Evolutionary conservation across 768 basidiomycete species (phyloP), one percentile per base, ranked within the genome.

Genomic region (Pisolithus orientalis): DNA sequence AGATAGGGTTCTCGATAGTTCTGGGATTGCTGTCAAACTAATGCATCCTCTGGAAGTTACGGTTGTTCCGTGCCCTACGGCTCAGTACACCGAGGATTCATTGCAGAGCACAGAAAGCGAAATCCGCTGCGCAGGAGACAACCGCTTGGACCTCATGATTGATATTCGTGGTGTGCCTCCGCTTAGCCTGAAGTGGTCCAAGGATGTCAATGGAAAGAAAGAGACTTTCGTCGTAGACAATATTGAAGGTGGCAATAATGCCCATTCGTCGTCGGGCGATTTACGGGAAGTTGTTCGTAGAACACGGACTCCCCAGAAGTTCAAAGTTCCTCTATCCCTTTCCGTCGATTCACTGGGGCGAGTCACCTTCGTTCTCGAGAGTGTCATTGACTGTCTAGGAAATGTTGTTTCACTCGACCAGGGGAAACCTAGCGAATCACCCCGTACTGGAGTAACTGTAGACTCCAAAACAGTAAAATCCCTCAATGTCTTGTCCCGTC

Each of bases 221-320:
- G 89, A 94, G 61, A 74, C 79, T 43, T 87, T 87, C 56, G 70
- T 87, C 39, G 89, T 93, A 2, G 91, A 94, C 61, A 91, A 92
- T 8, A 90, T 94, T 46, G 86, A 90, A 64, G 79, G 77, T 38
- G 75, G 76, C 24, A 73, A 75, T 43, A 66, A 73, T 25, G 66
- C 65, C 32, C 57, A 70, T 34, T 70, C 61, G 24, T 55, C 63
- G 16, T 54, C 63, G 5, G 53, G 59, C 17, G 60, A 66, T 48
- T 44, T 59, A 10, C 64, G 56, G 14, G 59, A 60, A n/a, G 58
- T 62, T 28, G 58, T 55, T 7, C 57, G 58, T 39, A 53, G 58
- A 1, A 52, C 62, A 50, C 62, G 62, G 42, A 62, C 66, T 4
- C 78, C 85, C 6, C 82, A 85, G 56, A 72, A 79, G 31, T 70